Evolutionary conservation across 805 yeast genomes (phyloP).

Genomic region (Yarrowia porcina): DNA sequence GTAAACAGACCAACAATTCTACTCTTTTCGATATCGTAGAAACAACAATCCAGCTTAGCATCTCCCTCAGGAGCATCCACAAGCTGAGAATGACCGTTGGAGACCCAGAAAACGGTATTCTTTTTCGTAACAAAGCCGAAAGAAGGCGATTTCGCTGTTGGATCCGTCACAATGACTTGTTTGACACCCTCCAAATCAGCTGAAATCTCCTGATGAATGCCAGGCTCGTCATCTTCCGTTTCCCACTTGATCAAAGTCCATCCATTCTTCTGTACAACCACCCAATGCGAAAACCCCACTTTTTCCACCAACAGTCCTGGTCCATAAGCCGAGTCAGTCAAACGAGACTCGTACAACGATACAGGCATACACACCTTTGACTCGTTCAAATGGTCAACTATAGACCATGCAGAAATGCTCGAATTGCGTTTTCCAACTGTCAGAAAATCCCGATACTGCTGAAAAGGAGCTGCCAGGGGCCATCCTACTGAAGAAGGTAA

Average conservation of each 20-base stretch:
- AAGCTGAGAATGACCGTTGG: conserved; percentile 11
- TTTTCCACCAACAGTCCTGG: conserved; percentile 7
- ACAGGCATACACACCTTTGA: not conserved
- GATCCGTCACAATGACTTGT: not conserved
- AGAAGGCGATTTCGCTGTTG: not conserved
- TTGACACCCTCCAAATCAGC: conserved; percentile 15
- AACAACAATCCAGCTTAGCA: not conserved
- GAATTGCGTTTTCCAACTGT: conserved; percentile 15
- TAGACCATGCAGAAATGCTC: not conserved
- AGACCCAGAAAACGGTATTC: conserved; percentile 4
- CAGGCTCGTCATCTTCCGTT: conserved; percentile 20
- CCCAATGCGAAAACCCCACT: conserved; percentile 15
- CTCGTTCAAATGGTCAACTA: not conserved
- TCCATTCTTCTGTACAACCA: conserved; percentile 18
- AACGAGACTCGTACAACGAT: not conserved
- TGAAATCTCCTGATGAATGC: conserved; percentile 20
- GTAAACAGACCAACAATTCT: not conserved
- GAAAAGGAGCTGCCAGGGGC: conserved; percentile 12
- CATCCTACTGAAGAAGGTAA: not conserved
- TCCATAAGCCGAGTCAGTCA: not conserved
- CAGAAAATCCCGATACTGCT: conserved; percentile 12
- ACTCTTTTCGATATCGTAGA: not conserved
- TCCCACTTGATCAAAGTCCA: conserved; percentile 21
- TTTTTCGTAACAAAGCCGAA: conserved; percentile 2
- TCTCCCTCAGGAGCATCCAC: not conserved